Conservation (phyloP, 805 yeast genomes). For the Candida stauntonica region DNA sequence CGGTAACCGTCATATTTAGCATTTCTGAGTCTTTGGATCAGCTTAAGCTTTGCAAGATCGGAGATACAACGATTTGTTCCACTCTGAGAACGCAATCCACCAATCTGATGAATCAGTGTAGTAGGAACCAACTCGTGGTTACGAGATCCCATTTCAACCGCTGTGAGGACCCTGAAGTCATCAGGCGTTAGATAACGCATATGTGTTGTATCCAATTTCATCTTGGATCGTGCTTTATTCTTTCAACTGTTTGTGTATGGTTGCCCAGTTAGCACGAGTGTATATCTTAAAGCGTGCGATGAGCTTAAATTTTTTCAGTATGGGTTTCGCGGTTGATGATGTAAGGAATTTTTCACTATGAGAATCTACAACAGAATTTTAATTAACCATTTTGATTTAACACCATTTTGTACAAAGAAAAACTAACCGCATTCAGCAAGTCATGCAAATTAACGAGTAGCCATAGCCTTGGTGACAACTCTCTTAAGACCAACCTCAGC, state of each 20-base stretch:
- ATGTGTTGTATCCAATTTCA: slow-evolving; percentile 91
- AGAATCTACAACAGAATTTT: neutral
- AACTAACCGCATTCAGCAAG: slow-evolving; percentile 14
- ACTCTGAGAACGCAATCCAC: slow-evolving; percentile 70
- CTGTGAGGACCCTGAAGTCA: slow-evolving; percentile 85
- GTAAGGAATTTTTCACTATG: no score
- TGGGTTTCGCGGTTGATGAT: no score
- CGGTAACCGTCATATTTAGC: slow-evolving; percentile 95
- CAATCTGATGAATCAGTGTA: slow-evolving; percentile 69
- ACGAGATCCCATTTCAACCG: slow-evolving; percentile 85
- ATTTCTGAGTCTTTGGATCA: slow-evolving; percentile 75
- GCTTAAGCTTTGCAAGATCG: slow-evolving; percentile 80
- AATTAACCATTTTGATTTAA: slow-evolving; percentile 7
- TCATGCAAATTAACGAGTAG: slow-evolving; percentile 67
- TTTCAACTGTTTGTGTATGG: neutral
- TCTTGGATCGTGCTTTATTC: no score
- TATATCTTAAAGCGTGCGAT: no score
- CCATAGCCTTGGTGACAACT: slow-evolving; percentile 99
- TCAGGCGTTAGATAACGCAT: slow-evolving; percentile 91
- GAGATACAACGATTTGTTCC: slow-evolving; percentile 75
- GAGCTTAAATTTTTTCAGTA: no score
- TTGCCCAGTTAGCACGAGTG: neutral
- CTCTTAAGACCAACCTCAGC: slow-evolving; percentile 99
- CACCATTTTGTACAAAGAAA: slow-evolving; percentile 13
- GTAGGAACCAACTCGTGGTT: slow-evolving; percentile 97